Base-by-base conservation (phyloP, 2,329 filamentous ascomycete species). In the Aspergillus nomiae region DNA sequence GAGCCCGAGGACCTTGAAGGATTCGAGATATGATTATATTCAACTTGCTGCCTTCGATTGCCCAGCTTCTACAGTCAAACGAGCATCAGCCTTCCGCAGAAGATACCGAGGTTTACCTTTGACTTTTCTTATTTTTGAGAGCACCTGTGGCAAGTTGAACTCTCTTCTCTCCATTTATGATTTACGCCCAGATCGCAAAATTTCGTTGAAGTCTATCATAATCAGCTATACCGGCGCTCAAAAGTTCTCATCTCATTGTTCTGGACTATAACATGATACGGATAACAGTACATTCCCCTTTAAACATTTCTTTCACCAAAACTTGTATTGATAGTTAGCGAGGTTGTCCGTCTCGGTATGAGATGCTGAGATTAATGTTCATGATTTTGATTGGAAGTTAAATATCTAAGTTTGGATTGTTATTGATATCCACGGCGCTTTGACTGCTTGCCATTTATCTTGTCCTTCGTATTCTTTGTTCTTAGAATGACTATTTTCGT, bases 11-110 rank as follows among this genome's bases (percentile, higher is more conserved):
- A 58, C 19, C 51, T 38, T 26, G 65, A 63, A 43, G 63, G 60
- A 32, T 62, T 68, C 56, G 59, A 65, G 48, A 62, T 68, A 16
- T 89, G 59, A 58, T 32, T 12, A 51, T 51, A n/a, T n/a, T 19
- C 32, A 19, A 9, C 16, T 41, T 32, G 28, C 30, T 34, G 19
- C 28, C 19, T 32, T 21, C 28, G 10, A n/a, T 24, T 32, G 7
- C 28, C 19, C 9, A 28, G n/a, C 28, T 16, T 30, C 8, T 10
- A 24, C 9, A 16, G 3, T 24, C 12, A 51, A 38, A 14, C 57
- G 30, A 34, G 6, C 24, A 28, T 7, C 28, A 8, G 26, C 48
- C 28, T 48, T 51, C 48, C 16, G 16, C 26, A 30, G 26, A n/a
- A 30, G 48, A 16, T 21, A 30, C 46, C 11, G 26, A 10, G 46